Evolutionary conservation across 179 eudicot species (phyloP).

Genomic region (Monotropa hypopitys): DNA sequence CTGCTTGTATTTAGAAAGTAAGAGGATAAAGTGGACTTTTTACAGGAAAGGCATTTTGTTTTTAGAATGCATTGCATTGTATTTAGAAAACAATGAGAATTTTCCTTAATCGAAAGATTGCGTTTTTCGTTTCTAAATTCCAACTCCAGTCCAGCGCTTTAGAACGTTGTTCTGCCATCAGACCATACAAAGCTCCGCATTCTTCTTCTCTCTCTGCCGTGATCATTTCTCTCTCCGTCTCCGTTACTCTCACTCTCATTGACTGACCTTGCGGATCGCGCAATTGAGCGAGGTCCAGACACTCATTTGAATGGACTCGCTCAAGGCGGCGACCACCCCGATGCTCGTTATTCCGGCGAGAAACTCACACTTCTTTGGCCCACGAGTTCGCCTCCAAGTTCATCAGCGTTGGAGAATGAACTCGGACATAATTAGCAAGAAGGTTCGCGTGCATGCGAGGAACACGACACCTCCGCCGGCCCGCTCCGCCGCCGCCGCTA

Average conservation of each 20-base stretch:
- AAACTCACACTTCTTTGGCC: background rate
- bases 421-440: background rate
- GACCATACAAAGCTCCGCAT: background rate
- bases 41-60: too few relatives aligned
- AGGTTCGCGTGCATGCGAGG: conserved; percentile 1
- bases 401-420: background rate
- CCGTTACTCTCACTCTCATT: background rate
- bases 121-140: too few relatives aligned
- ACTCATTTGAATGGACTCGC: conserved; percentile 29
- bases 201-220: background rate
- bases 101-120: too few relatives aligned
- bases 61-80: too few relatives aligned
- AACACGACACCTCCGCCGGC: background rate
- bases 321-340: conserved; percentile 37
- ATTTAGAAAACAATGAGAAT: too few relatives aligned
- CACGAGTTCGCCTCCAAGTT: background rate
- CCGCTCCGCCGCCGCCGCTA: conserved; percentile 9
- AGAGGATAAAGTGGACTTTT: too few relatives aligned
- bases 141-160: too few relatives aligned
- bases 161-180: background rate
- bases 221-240: background rate
- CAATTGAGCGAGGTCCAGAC: background rate
- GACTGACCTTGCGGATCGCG: background rate
- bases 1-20: too few relatives aligned
- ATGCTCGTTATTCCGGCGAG: conserved; percentile 18